phyloP scores from a whole-genome alignment of 2,329 filamentous ascomycete genomes.

The Huntiella omanensis region DNA sequence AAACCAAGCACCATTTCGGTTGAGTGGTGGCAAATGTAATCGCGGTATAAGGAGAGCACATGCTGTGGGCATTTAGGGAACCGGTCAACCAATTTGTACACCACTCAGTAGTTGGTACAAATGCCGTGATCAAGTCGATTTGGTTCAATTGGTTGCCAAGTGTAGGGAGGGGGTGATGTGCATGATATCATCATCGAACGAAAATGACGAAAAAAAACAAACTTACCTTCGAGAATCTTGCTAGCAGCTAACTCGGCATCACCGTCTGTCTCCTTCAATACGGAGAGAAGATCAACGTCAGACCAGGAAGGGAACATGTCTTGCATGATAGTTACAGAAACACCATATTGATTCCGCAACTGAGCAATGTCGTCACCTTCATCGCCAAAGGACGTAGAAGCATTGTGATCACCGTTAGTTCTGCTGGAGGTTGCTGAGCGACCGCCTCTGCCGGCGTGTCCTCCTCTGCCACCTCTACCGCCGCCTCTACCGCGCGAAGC shows the following conservation, averaged over 20 bases:
- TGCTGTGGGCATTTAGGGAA: too few species aligned
- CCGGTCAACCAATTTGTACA: too few species aligned
- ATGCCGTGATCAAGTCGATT: too few species aligned
- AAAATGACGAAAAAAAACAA: constrained; percentile 3
- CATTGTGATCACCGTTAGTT: constrained; percentile 56
- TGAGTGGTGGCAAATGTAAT: too few species aligned
- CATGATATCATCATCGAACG: not conserved
- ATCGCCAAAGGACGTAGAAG: constrained; percentile 37
- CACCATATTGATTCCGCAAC: constrained; percentile 75
- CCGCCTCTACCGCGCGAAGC: constrained; percentile 80
- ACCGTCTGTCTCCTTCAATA: constrained; percentile 71
- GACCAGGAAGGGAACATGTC: constrained; percentile 94
- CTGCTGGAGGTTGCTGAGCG: constrained; percentile 36
- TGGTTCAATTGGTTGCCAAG: too few species aligned
- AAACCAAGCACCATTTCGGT: too few species aligned
- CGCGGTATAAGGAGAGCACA: too few species aligned
- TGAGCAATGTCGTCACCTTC: constrained; percentile 83
- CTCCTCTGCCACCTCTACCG: constrained; percentile 66
- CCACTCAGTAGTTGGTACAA: too few species aligned
- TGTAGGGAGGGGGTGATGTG: too few species aligned
- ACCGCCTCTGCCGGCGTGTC: constrained; percentile 53
- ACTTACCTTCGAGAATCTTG: constrained; percentile 59
- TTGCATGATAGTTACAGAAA: constrained; percentile 63
- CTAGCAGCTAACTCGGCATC: constrained; percentile 58
- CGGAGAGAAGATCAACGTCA: constrained; percentile 83